phyloP scores from a whole-genome alignment of 2,329 filamentous ascomycete genomes.

The Fonsecaea multimorphosa region DNA sequence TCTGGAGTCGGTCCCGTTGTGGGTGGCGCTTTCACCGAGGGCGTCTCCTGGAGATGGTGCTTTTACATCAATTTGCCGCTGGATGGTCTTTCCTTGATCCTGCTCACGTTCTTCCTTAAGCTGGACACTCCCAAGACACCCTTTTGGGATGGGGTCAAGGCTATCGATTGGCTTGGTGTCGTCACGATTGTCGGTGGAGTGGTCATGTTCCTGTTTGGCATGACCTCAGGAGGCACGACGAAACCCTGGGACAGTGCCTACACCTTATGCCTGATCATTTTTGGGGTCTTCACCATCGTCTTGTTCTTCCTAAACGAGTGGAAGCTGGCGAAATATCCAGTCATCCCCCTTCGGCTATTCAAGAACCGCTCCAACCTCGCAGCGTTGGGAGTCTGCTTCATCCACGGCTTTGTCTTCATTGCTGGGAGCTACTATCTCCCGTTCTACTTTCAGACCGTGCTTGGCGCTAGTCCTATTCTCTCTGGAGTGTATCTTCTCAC shows the following conservation, averaged over 20 bases:
- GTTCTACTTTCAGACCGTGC: slow-evolving; percentile 80
- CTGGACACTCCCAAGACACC: slow-evolving; percentile 67
- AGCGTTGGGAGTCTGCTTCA: slow-evolving; percentile 69
- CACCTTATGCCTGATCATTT: slow-evolving; percentile 57
- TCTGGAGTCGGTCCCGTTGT: slow-evolving; percentile 61
- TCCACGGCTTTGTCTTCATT: slow-evolving; percentile 79
- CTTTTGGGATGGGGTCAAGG: slow-evolving; percentile 61
- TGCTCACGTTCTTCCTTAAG: slow-evolving; percentile 66
- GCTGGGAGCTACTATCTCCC: slow-evolving; percentile 79
- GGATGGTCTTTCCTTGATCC: slow-evolving; percentile 64
- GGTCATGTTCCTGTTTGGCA: slow-evolving; percentile 72
- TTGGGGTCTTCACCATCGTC: slow-evolving; percentile 51
- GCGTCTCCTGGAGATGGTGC: slow-evolving; percentile 48
- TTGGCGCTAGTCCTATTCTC: slow-evolving; percentile 70
- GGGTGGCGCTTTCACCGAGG: slow-evolving; percentile 51
- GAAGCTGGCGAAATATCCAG: slow-evolving; percentile 65
- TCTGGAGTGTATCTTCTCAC: slow-evolving; percentile 78
- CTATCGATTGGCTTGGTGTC: slow-evolving; percentile 69
- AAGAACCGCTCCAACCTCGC: slow-evolving; percentile 53
- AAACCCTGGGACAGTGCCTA: slow-evolving; percentile 59
- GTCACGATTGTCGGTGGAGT: slow-evolving; percentile 68
- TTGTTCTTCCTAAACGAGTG: slow-evolving; percentile 65
- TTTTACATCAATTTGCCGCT: slow-evolving; percentile 68
- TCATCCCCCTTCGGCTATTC: slow-evolving; percentile 64
- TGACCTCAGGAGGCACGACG: slow-evolving; percentile 71